Conservation (phyloP, 2,329 filamentous ascomycete species). For the Fusarium longipes region DNA sequence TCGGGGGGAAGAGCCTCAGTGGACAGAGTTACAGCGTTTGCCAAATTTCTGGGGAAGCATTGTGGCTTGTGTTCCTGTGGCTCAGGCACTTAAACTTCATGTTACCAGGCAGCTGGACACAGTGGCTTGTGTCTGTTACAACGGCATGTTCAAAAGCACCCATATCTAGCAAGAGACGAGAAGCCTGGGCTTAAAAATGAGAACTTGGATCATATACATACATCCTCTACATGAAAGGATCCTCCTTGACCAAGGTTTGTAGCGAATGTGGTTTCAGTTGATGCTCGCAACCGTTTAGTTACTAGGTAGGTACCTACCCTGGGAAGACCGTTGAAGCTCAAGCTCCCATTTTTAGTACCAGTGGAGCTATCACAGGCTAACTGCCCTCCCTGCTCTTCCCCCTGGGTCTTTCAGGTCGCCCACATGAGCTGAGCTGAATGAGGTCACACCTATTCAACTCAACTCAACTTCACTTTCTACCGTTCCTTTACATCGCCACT, state of each 20-base stretch:
- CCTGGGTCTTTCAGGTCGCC: not conserved
- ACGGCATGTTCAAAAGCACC: not conserved
- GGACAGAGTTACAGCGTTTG: slow-evolving; percentile 33
- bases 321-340: not conserved
- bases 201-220: too few relatives aligned
- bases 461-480: slow-evolving; percentile 7
- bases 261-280: not conserved
- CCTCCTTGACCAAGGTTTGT: too few relatives aligned
- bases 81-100: slow-evolving; percentile 20
- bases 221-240: too few relatives aligned
- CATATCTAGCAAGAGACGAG: not conserved
- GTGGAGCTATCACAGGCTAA: slow-evolving; percentile 14
- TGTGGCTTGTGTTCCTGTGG: slow-evolving; percentile 29
- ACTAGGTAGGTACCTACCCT: too few relatives aligned
- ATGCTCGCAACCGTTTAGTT: too few relatives aligned
- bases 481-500: slow-evolving; percentile 18
- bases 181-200: too few relatives aligned
- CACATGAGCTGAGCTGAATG: slow-evolving; percentile 32
- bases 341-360: slow-evolving; percentile 12
- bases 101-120: not conserved
- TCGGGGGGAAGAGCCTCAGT: slow-evolving; percentile 29
- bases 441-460: slow-evolving; percentile 26
- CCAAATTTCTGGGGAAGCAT: slow-evolving; percentile 33
- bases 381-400: slow-evolving; percentile 12
- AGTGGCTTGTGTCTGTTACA: not conserved